Percentiles rank a stretch among this genome's conserved stretches.
Evolutionary conservation across 176 grass and related monocot species (phyloP).

Genomic region (Areca catechu): DNA sequence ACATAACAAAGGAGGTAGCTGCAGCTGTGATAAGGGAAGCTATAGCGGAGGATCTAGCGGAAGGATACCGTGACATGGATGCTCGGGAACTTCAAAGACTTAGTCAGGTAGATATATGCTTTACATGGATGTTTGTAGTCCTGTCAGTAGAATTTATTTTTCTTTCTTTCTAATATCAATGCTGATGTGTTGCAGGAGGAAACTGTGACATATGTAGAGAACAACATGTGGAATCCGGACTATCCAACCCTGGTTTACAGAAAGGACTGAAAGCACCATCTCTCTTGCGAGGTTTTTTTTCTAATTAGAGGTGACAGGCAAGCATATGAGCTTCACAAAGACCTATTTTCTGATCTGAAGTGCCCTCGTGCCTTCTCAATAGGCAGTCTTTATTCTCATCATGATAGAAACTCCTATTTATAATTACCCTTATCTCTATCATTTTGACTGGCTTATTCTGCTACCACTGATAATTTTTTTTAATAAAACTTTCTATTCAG

Average conservation of each 20-base stretch:
- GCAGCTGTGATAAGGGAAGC: conserved; percentile 88
- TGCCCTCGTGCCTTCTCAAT: too few species aligned
- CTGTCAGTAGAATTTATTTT: background rate
- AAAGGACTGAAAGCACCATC: conserved; percentile 33
- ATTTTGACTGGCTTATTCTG: too few species aligned
- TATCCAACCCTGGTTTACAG: conserved; percentile 95
- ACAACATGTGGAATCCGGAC: conserved; percentile 81
- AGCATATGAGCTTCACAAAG: too few species aligned
- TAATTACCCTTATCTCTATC: too few species aligned
- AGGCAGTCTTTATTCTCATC: too few species aligned
- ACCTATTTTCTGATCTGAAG: too few species aligned
- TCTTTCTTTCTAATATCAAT: background rate
- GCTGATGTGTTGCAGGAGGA: conserved; percentile 50
- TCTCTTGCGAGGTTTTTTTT: too few species aligned
- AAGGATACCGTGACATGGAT: conserved; percentile 95
- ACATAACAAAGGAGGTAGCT: conserved; percentile 93
- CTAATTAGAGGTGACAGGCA: too few species aligned
- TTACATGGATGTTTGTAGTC: conserved; percentile 10
- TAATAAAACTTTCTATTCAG: too few species aligned
- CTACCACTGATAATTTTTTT: too few species aligned
- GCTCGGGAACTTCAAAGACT: conserved; percentile 73
- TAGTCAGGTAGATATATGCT: conserved; percentile 48
- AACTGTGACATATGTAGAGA: conserved; percentile 65
- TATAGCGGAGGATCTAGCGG: conserved; percentile 81
- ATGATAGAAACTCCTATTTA: too few species aligned